Base-by-base conservation (phyloP, 768 basidiomycete genomes). In the Termitomyces sp. region DNA sequence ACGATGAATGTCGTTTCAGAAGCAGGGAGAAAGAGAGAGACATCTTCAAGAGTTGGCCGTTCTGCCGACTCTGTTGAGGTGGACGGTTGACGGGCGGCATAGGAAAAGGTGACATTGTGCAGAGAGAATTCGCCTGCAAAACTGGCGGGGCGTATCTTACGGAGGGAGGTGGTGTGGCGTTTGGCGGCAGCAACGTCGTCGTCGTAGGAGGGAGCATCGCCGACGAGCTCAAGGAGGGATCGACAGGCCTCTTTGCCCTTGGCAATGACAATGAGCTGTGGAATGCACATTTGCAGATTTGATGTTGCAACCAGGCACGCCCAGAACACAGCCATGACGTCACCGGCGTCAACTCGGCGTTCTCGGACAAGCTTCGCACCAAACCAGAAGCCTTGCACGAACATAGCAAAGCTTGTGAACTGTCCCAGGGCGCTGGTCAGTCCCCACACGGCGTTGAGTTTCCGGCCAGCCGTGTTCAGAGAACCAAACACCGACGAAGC, bases 321-420 rank as follows among this genome's bases (percentile, higher is more conserved):
- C 95, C 96, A 98, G 70, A 98, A 99, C 51, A 95, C 92, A n/a
- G 90, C 86, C 88, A 95, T 95, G 60, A 98, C 90, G 35, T 87
- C 82, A 1, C 93, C 93, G 0, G 89, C 75, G 4, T 73, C 73
- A 53, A 84, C 78, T 59, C 78, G 83, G 16, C 89, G 90, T 12
- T 86, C 78, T n/a, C 84, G 73, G n/a, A 99, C 93, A 51, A 97
- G 81, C 66, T 89, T 87, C 2, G 89, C 81, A 12, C 95, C 96
- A 66, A 88, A 98, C 95, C 96, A 98, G 73, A 98, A 98, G 0
- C 88, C 95, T 66, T 94, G 89, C 8, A 98, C 93, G 72, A 98
- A 99, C 86, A 97, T 95, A 27, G 82, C 82, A 80, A 95, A 87
- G 65, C 89, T 82, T 56, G 89, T 78, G 67, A 97, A 95, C 65